These are phyloP conservation scores for Fusarium sublunatum DNA, from an alignment of 2,329 filamentous ascomycete genomes.

Conservation along the genomic window DNA sequence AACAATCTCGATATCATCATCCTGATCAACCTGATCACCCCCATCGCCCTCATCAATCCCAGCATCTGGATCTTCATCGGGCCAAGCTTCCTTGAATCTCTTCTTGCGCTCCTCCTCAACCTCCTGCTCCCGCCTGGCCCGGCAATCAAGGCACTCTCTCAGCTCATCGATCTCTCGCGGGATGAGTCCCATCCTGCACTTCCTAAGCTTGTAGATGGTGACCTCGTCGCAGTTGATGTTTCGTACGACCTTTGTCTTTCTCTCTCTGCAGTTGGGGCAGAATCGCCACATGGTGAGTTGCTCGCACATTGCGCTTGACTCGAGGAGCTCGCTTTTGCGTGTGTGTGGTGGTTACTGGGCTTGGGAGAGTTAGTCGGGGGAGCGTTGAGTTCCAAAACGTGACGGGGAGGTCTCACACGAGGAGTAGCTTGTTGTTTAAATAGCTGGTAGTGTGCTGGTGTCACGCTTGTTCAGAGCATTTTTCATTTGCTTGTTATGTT, in stretches of 20 bases:
- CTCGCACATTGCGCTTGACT: conserved; percentile 6
- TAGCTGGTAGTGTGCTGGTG: neutral
- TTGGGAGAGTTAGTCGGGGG: neutral
- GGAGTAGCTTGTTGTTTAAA: no score
- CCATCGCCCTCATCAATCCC: no score
- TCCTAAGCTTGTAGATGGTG: conserved; percentile 6
- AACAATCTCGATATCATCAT: no score
- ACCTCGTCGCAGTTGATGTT: conserved; percentile 14
- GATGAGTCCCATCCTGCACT: neutral
- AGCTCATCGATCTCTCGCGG: neutral
- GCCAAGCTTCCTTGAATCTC: conserved; percentile 5
- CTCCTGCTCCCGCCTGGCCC: neutral
- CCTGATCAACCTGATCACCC: no score
- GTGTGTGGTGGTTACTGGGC: neutral
- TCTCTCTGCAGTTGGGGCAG: neutral
- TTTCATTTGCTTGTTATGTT: neutral
- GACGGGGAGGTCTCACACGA: neutral
- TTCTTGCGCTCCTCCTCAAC: neutral
- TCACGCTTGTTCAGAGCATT: neutral
- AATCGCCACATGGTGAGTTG: conserved; percentile 1
- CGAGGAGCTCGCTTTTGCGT: fast-evolving
- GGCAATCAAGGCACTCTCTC: neutral
- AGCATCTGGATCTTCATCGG: no score
- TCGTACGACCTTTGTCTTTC: neutral
- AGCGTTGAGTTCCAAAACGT: neutral